Percentiles rank a stretch among this genome's conserved stretches.
Evolutionary conservation across 352 stramenopile species (phyloP).

Genomic region (Thraustotheca clavata): DNA sequence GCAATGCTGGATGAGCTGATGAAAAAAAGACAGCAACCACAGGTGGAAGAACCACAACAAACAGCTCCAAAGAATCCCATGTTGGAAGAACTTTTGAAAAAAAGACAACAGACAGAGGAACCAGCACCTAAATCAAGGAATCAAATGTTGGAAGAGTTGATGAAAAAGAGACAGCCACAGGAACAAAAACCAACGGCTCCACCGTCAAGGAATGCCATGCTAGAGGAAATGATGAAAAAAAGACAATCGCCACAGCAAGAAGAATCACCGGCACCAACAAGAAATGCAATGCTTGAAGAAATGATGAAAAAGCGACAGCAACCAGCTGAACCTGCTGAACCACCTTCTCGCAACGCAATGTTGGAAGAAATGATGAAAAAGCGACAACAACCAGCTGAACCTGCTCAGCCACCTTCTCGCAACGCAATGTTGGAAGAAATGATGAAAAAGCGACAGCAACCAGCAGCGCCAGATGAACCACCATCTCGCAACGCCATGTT

Average conservation of each 20-base stretch:
- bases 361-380: constrained; percentile 20
- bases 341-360: constrained; percentile 7
- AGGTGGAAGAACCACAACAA: too few relatives aligned
- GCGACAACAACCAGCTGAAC: neutral
- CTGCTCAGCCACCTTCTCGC: neutral
- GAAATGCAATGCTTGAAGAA: constrained; percentile 1
- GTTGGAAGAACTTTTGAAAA: neutral
- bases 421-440: constrained; percentile 19
- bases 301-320: neutral
- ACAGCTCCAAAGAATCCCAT: neutral
- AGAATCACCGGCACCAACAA: neutral
- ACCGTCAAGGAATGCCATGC: neutral
- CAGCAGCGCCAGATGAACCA: neutral
- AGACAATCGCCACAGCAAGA: neutral
- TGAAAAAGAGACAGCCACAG: neutral
- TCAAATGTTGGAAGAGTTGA: neutral
- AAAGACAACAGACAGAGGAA: neutral
- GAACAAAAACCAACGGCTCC: too few relatives aligned
- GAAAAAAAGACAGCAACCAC: neutral
- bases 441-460: neutral
- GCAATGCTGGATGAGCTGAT: constrained; percentile 5
- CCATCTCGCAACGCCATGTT: constrained; percentile 5
- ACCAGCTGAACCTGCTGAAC: neutral
- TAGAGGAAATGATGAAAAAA: neutral
- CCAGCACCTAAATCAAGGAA: too few relatives aligned